phyloP scores from a whole-genome alignment of 2,329 filamentous ascomycete genomes.

The Talaromyces sp. region DNA sequence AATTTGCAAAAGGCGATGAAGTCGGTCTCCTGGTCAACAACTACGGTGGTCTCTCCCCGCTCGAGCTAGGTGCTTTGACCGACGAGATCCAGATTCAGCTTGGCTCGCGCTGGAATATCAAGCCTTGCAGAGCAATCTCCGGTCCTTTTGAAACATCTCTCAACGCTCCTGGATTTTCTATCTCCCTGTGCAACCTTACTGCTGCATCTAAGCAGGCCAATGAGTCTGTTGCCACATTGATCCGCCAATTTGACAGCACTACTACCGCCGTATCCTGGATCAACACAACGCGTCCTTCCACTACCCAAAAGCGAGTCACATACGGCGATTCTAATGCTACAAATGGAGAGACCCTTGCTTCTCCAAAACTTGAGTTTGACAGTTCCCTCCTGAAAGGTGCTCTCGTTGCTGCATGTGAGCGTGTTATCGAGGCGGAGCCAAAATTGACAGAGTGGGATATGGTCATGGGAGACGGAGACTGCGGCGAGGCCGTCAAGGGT shows the following conservation, averaged over 20 bases:
- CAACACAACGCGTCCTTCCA: conserved; percentile 5
- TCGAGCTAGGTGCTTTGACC: conserved; percentile 4
- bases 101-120: conserved; percentile 2
- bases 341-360: neutral
- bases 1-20: conserved; percentile 5
- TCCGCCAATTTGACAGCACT: conserved; percentile 5
- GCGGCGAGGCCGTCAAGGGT: conserved; percentile 7
- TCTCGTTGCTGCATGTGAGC: neutral
- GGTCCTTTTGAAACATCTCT: conserved; percentile 7
- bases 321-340: neutral
- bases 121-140: conserved; percentile 1
- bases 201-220: neutral
- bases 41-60: conserved; percentile 6
- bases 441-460: conserved; percentile 9
- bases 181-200: conserved; percentile 9
- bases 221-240: conserved; percentile 6
- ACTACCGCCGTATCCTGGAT: conserved; percentile 8
- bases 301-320: neutral
- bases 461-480: conserved; percentile 11
- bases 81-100: conserved; percentile 8
- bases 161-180: conserved; percentile 9
- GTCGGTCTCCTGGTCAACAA: conserved; percentile 8
- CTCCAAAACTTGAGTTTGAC: neutral
- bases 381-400: neutral
- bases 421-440: conserved; percentile 5